Evolutionary conservation across 495 filamentous ascomycete genomes (phyloP).

Genomic region (Chaetomium cochliodes): DNA sequence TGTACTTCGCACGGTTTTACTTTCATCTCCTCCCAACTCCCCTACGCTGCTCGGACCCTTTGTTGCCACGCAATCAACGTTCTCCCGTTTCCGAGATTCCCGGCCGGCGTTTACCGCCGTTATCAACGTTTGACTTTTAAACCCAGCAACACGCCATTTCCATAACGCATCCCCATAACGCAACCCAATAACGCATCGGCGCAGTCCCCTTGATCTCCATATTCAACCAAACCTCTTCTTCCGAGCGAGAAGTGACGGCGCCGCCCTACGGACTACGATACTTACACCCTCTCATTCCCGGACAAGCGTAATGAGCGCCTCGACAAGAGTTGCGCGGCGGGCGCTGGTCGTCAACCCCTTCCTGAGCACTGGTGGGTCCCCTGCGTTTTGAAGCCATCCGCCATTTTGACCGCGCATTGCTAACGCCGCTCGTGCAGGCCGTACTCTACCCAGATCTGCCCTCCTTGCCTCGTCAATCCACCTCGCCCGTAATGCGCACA

Average conservation of each 20-base stretch:
- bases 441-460: slow-evolving; percentile 39
- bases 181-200: slow-evolving; percentile 5
- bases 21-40: neutral
- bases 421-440: slow-evolving; percentile 34
- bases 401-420: neutral
- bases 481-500: slow-evolving; percentile 57
- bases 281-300: neutral
- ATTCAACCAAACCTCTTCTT: neutral
- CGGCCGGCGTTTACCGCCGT: neutral
- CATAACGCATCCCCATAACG: neutral
- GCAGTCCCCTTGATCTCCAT: neutral
- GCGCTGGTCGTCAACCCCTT: slow-evolving; percentile 58
- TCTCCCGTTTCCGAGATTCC: slow-evolving; percentile 13
- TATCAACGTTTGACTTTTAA: slow-evolving; percentile 4
- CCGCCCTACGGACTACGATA: neutral
- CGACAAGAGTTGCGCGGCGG: slow-evolving; percentile 58
- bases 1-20: neutral
- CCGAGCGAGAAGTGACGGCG: neutral
- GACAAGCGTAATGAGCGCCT: slow-evolving; percentile 55
- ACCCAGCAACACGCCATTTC: neutral
- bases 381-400: slow-evolving; percentile 19
- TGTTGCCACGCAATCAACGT: neutral
- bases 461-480: slow-evolving; percentile 49
- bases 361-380: slow-evolving; percentile 41
- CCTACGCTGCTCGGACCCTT: neutral